Evolutionary conservation across 108 stramenopile genomes (phyloP).

Genomic region (Aureococcus anophagefferens): DNA sequence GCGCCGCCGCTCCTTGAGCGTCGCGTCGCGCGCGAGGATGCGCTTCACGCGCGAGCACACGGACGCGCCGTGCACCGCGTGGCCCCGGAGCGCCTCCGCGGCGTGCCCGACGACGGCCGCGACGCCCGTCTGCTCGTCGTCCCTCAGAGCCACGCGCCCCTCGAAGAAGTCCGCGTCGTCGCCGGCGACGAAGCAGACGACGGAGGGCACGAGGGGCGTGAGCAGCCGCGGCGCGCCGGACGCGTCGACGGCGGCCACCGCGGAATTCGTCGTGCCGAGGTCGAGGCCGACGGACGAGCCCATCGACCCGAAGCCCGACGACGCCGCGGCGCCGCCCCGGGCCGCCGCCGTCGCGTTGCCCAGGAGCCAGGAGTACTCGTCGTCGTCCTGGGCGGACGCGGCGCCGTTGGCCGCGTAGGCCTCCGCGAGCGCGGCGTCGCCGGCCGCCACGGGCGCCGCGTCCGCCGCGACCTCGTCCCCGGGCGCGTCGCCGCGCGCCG

Average conservation of each 20-base stretch:
- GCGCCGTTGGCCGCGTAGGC: no score
- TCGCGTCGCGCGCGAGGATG: constrained; percentile 23
- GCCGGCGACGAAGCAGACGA: constrained; percentile 37
- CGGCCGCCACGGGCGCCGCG: no score
- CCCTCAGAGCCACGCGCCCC: background rate
- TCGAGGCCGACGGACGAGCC: constrained; percentile 62
- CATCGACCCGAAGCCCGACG: no score
- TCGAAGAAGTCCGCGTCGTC: background rate
- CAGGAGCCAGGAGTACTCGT: no score
- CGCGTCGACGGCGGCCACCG: constrained; percentile 58
- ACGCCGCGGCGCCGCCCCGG: no score
- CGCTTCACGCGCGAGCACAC: constrained; percentile 37
- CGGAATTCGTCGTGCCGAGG: constrained; percentile 80
- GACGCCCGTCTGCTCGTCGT: background rate
- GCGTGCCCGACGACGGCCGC: constrained; percentile 1
- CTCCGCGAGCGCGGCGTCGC: no score
- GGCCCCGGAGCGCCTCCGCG: constrained; percentile 6
- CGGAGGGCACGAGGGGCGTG: constrained; percentile 57
- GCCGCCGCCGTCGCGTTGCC: no score
- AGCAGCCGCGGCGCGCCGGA: constrained; percentile 38
- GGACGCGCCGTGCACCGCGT: constrained; percentile 8
- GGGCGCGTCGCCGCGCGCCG: no score
- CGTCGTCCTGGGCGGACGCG: no score
- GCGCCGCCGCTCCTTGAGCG: constrained; percentile 16
- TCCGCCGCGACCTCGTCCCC: no score